phyloP scores from a whole-genome alignment of 805 yeast genomes.

The Cyberlindnera meyerae region DNA sequence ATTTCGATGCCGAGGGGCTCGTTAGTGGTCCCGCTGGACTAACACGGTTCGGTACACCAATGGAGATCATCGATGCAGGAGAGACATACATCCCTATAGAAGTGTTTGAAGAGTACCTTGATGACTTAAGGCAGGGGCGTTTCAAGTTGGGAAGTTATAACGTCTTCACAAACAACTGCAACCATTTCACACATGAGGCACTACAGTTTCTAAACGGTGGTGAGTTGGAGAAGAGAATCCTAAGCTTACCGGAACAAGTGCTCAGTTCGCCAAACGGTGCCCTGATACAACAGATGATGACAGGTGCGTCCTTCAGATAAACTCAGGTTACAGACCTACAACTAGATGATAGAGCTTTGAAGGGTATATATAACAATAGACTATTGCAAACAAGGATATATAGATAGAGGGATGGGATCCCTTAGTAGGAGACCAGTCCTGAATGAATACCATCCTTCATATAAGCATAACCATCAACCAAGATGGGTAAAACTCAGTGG shows the following conservation, averaged over 20 bases:
- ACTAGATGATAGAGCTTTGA: background rate
- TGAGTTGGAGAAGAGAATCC: conserved; percentile 48
- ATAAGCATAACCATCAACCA: too few species aligned
- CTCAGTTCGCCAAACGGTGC: conserved; percentile 48
- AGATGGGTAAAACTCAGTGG: too few species aligned
- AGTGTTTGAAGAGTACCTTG: conserved; percentile 46
- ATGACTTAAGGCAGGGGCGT: conserved; percentile 41
- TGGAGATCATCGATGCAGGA: conserved; percentile 49
- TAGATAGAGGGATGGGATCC: too few species aligned
- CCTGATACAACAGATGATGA: conserved; percentile 35
- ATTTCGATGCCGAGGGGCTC: conserved; percentile 55
- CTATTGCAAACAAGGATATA: too few species aligned
- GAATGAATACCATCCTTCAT: too few species aligned
- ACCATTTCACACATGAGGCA: conserved; percentile 57
- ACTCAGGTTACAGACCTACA: too few species aligned
- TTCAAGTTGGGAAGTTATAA: conserved; percentile 42
- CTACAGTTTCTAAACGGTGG: conserved; percentile 54
- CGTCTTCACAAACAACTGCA: conserved; percentile 60
- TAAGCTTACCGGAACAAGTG: conserved; percentile 48
- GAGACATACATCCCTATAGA: conserved; percentile 47
- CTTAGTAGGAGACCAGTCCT: too few species aligned
- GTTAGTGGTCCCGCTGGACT: conserved; percentile 40
- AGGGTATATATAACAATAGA: too few species aligned
- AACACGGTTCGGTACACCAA: conserved; percentile 57
- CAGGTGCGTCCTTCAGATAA: conserved; percentile 12